Percentiles rank a stretch among this genome's conserved stretches.
Evolutionary conservation across 345 rosid species (phyloP).

Genomic region (Pelargonium nanum): DNA sequence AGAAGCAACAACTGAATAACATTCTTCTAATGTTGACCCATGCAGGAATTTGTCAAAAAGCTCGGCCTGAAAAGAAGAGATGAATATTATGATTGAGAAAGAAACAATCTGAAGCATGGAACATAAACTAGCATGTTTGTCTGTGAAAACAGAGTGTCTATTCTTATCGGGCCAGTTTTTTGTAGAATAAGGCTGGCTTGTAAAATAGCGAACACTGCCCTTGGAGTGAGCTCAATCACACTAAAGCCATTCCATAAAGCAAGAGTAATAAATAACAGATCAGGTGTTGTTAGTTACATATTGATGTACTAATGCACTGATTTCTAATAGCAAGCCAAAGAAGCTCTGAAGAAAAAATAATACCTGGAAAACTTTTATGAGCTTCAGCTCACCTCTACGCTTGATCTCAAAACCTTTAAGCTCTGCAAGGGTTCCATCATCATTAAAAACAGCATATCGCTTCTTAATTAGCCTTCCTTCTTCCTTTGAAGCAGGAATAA

Average conservation of each 20-base stretch:
- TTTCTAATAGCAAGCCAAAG: slow-evolving; percentile 1
- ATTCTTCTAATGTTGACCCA: slow-evolving; percentile 82
- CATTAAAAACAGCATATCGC: slow-evolving; percentile 96
- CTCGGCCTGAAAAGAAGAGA: slow-evolving; percentile 53
- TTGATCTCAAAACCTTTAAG: slow-evolving; percentile 99
- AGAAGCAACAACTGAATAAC: slow-evolving; percentile 86
- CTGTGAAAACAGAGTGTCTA: background rate
- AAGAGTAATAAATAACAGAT: background rate
- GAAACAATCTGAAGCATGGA: background rate
- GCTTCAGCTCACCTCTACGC: slow-evolving; percentile 98
- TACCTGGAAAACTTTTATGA: slow-evolving; percentile 98
- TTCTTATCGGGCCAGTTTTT: background rate
- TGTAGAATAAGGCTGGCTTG: no score
- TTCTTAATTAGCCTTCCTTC: slow-evolving; percentile 90
- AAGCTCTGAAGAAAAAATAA: slow-evolving; percentile 6
- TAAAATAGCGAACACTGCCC: no score
- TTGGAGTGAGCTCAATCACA: no score
- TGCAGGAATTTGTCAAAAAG: slow-evolving; percentile 90
- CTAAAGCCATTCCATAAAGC: no score
- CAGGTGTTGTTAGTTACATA: background rate
- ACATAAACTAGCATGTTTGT: background rate
- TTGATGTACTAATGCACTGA: no score
- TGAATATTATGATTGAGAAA: background rate
- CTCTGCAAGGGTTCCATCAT: slow-evolving; percentile 97
- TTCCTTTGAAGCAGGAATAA: slow-evolving; percentile 98